Evolutionary conservation across 305 asterid genomes (phyloP).

Genomic region (Plantago coronopus): DNA sequence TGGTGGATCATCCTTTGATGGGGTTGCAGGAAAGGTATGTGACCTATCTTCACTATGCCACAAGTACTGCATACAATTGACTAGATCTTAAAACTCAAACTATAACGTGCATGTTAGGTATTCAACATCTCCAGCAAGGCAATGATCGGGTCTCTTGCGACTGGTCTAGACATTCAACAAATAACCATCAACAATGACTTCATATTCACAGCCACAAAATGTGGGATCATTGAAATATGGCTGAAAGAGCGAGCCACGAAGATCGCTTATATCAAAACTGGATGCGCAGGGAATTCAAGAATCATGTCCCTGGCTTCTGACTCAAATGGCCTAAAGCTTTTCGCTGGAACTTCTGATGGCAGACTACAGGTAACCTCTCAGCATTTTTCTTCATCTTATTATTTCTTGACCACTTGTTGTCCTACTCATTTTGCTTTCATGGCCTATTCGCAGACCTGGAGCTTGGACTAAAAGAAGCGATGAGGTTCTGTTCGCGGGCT

Average conservation of each 20-base stretch:
- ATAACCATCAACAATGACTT: conserved; percentile 51
- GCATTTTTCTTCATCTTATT: not conserved
- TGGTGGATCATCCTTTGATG: conserved; percentile 68
- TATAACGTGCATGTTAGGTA: conserved; percentile 37
- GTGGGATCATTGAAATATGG: conserved; percentile 77
- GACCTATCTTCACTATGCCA: not conserved
- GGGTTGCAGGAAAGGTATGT: conserved; percentile 67
- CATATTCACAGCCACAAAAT: conserved; percentile 61
- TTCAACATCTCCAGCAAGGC: conserved; percentile 71
- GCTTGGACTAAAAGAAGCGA: conserved; percentile 33
- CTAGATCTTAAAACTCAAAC: not conserved
- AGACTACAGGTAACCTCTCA: conserved; percentile 49
- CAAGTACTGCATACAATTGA: not conserved
- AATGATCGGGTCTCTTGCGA: conserved; percentile 51
- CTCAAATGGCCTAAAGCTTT: conserved; percentile 60
- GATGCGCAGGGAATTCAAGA: conserved; percentile 37
- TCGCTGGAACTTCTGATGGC: conserved; percentile 67
- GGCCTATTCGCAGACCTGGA: conserved; percentile 45
- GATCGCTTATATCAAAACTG: conserved; percentile 48
- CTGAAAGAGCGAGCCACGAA: conserved; percentile 48
- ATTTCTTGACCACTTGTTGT: not conserved
- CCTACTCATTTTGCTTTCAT: not conserved
- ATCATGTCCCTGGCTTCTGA: conserved; percentile 49
- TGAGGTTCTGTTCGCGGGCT: not conserved
- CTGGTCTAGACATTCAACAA: conserved; percentile 52